Percentiles rank a stretch among this genome's conserved stretches.
Evolutionary conservation across 805 yeast species (phyloP).

Genomic region (Zygoascus ofunaensis): DNA sequence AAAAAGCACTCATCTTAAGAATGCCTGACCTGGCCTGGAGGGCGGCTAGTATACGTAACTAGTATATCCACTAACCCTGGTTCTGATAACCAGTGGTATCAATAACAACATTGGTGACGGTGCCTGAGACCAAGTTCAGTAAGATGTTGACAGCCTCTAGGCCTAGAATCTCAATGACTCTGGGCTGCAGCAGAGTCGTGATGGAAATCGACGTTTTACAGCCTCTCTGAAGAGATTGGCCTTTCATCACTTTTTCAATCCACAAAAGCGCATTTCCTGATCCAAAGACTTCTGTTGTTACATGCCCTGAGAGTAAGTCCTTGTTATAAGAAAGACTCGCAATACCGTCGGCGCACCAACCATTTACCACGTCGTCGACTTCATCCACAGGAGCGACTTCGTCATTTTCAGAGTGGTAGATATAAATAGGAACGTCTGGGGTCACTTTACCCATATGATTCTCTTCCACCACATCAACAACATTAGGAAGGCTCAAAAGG

Average conservation of each 20-base stretch:
- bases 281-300: slow-evolving; percentile 7
- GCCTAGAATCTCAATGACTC: neutral
- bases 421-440: slow-evolving; percentile 11
- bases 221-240: neutral
- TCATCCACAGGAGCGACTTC: slow-evolving; percentile 14
- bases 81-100: neutral
- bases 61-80: neutral
- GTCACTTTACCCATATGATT: slow-evolving; percentile 11
- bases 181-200: neutral
- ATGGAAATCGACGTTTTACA: neutral
- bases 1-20: too few relatives aligned
- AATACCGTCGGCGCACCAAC: slow-evolving; percentile 20
- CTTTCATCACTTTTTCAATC: neutral
- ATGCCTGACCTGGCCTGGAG: too few relatives aligned
- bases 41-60: too few relatives aligned
- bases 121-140: neutral
- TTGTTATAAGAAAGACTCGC: slow-evolving; percentile 9
- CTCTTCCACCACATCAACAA: slow-evolving; percentile 10
- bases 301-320: slow-evolving; percentile 9
- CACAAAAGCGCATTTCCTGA: slow-evolving; percentile 9
- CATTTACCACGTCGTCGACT: slow-evolving; percentile 13
- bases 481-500: slow-evolving; percentile 10
- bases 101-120: neutral
- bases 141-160: neutral
- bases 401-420: slow-evolving; percentile 24